phyloP scores from a whole-genome alignment of 1,139 yeast genomes.

The Suhomyces bribrorum region DNA sequence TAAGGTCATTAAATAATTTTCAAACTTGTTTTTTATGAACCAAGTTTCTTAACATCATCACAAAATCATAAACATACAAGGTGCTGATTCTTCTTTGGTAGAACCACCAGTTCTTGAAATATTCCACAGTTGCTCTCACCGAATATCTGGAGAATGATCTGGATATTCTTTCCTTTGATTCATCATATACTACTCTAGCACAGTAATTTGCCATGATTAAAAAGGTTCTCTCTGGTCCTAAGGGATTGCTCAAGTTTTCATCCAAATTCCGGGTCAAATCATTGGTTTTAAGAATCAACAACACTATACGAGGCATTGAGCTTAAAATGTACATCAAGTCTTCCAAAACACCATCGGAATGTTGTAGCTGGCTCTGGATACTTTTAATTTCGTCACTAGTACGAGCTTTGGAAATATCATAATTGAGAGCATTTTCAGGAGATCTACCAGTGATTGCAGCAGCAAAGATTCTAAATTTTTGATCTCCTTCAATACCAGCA shows the following conservation, averaged over 20 bases:
- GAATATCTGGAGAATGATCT: slow-evolving; percentile 37
- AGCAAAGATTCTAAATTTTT: slow-evolving; percentile 77
- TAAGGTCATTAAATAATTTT: too few species aligned
- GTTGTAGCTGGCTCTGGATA: slow-evolving; percentile 63
- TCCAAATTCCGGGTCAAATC: slow-evolving; percentile 89
- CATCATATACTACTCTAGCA: slow-evolving; percentile 75
- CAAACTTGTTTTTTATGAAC: background rate
- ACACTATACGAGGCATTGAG: slow-evolving; percentile 79
- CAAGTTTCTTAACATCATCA: slow-evolving; percentile 30
- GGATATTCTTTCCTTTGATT: slow-evolving; percentile 49
- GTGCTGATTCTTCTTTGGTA: slow-evolving; percentile 57
- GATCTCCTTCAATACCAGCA: slow-evolving; percentile 76
- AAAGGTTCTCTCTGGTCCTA: slow-evolving; percentile 88
- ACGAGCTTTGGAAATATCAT: slow-evolving; percentile 52
- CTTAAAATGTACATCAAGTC: slow-evolving; percentile 81
- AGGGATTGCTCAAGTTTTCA: slow-evolving; percentile 76
- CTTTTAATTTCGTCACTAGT: slow-evolving; percentile 56
- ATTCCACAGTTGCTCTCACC: slow-evolving; percentile 35
- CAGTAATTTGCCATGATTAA: slow-evolving; percentile 89
- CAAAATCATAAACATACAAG: slow-evolving; percentile 56
- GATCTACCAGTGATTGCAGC: slow-evolving; percentile 93
- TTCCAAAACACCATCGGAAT: slow-evolving; percentile 63
- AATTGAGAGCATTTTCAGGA: slow-evolving; percentile 41
- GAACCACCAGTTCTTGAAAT: slow-evolving; percentile 34
- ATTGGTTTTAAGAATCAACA: slow-evolving; percentile 87